Evolutionary conservation across 139 green algal species (phyloP), one percentile per base, ranked within the genome.

Genomic region (Monoraphidium neglectum): DNA sequence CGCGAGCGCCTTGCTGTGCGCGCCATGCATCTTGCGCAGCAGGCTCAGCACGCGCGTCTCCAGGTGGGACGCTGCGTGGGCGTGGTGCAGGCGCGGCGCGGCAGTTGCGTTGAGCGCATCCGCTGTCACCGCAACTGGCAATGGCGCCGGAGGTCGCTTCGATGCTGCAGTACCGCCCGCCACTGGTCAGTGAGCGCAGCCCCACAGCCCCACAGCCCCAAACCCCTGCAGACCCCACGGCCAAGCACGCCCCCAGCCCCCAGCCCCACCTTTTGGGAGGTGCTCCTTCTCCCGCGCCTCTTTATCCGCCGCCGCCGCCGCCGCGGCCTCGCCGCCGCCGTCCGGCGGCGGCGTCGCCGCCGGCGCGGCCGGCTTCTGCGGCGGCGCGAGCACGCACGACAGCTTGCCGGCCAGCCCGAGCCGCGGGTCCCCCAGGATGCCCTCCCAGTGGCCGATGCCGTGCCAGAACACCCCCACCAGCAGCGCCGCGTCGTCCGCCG

Each of bases 31-130:
- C 83, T 96, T 94, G 21, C 87, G 86, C 69, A 98, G 81, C 49
- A 98, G 87, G 23, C 82, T 88, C n/a, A 90, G 76, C 18, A 84
- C 92, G 0, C 94, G 86, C 1, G 92, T 96, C 81, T 98, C 93
- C 59, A 98, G 68, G 68, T 98, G 91, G 0, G 91, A 93, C 23
- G 81, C 90, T 94, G 84, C 62, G 23, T 15, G 24, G 12, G 35
- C n/a, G 10, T 32, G 35, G 36, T 10, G 24, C 4, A 70, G 28
- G n/a, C n/a, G n/a, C n/a, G 40, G 30, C 26, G 18, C 18, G 12
- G 59, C 59, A 38, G 26, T 13, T 35, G 37, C 15, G 32, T 59
- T 72, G 23, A 16, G 54, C 24, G 37, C 18, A n/a, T 72, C 15
- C 13, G 36, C 65, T 53, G 21, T 59, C 12, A 59, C 24, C 30